Conservation (phyloP, 2,329 filamentous ascomycete genomes). For the Neoascochyta sp. region DNA sequence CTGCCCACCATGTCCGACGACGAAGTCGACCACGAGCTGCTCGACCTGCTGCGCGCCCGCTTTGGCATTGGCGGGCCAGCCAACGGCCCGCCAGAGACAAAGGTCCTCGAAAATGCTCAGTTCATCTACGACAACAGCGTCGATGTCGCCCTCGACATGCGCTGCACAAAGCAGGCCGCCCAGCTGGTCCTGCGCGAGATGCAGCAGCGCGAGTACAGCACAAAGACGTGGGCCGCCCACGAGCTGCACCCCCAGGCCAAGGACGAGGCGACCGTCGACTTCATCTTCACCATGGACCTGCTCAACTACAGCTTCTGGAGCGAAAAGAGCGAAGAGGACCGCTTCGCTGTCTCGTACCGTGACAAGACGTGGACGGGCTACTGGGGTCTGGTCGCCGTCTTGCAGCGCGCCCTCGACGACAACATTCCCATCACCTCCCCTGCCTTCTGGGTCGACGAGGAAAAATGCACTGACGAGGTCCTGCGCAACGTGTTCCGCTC, state of each 20-base stretch:
- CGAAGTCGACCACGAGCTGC: constrained; percentile 81
- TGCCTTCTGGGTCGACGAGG: constrained; percentile 76
- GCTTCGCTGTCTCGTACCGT: constrained; percentile 79
- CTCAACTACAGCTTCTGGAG: constrained; percentile 99
- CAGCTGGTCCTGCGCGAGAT: constrained; percentile 75
- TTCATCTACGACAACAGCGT: constrained; percentile 89
- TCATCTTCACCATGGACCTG: constrained; percentile 96
- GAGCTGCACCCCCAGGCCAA: constrained; percentile 83
- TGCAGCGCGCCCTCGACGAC: constrained; percentile 86
- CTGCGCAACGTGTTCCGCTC: constrained; percentile 80
- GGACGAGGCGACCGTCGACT: constrained; percentile 75
- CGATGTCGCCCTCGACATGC: constrained; percentile 85
- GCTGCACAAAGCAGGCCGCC: constrained; percentile 77
- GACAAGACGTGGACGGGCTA: constrained; percentile 88
- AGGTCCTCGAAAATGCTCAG: constrained; percentile 76
- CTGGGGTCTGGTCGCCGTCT: constrained; percentile 83
- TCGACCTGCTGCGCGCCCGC: constrained; percentile 80
- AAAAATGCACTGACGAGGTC: constrained; percentile 70
- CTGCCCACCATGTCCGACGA: constrained; percentile 73
- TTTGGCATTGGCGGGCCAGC: constrained; percentile 58
- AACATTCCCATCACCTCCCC: constrained; percentile 85
- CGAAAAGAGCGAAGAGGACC: constrained; percentile 61
- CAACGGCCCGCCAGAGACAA: constrained; percentile 65
- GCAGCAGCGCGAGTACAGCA: constrained; percentile 78
- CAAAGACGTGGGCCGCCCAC: constrained; percentile 80